These are phyloP conservation scores for Pharnaceum exiguum DNA, from an alignment of 148 eudicot genomes.

Conservation along the genomic window DNA sequence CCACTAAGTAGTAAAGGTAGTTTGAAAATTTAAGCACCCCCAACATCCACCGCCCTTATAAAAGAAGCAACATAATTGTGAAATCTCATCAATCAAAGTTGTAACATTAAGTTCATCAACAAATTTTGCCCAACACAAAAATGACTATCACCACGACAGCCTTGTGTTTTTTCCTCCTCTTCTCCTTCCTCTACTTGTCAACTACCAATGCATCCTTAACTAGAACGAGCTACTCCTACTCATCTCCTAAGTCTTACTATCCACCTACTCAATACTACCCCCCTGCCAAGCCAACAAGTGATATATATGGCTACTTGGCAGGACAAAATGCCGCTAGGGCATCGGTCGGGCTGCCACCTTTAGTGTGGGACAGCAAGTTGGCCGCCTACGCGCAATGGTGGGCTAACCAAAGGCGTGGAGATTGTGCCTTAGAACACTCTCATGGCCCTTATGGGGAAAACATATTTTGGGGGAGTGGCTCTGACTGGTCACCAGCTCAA, in stretches of 20 bases:
- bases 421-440: slow-evolving; percentile 62
- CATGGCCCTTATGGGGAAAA: slow-evolving; percentile 78
- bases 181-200: slow-evolving; percentile 19
- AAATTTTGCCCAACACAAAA: too few species aligned
- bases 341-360: slow-evolving; percentile 35
- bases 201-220: slow-evolving; percentile 7
- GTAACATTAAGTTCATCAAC: too few species aligned
- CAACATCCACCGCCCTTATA: neutral
- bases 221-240: neutral
- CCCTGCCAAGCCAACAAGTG: neutral
- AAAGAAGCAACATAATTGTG: too few species aligned
- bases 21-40: too few species aligned
- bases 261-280: neutral
- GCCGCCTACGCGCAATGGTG: slow-evolving; percentile 52
- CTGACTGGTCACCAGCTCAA: slow-evolving; percentile 42
- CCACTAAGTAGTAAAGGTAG: slow-evolving; percentile 45
- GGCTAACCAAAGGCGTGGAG: slow-evolving; percentile 40
- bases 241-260: neutral
- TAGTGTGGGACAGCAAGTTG: slow-evolving; percentile 52
- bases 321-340: slow-evolving; percentile 62
- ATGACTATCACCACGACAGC: slow-evolving; percentile 10
- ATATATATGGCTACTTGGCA: slow-evolving; percentile 31
- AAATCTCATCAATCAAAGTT: too few species aligned
- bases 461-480: slow-evolving; percentile 79
- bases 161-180: slow-evolving; percentile 8